Percentiles rank a stretch among this genome's conserved stretches.
These are phyloP conservation scores for Macrolepiota albuminosa DNA, from an alignment of 768 basidiomycete species.

Conservation along the genomic window DNA sequence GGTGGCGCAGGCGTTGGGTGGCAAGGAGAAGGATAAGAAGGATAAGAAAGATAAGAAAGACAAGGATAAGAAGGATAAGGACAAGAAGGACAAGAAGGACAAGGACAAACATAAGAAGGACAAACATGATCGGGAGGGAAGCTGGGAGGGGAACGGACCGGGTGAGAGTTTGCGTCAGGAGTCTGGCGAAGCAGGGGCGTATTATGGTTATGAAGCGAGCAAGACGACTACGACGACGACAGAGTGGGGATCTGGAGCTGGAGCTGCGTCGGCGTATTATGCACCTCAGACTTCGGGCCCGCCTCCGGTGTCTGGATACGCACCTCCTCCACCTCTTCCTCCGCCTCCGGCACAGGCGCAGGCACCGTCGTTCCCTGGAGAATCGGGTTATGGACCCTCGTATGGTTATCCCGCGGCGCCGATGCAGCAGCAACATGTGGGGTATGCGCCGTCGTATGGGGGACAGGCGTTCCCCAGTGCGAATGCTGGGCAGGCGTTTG, in stretches of 20 bases:
- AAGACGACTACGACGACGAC: constrained; percentile 3
- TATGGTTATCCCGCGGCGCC: constrained; percentile 13
- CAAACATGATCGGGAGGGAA: constrained; percentile 2
- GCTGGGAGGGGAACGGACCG: background rate
- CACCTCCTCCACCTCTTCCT: constrained; percentile 22
- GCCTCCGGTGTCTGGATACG: constrained; percentile 15
- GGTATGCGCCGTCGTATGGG: constrained; percentile 11
- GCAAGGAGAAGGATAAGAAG: constrained; percentile 17
- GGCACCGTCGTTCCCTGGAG: constrained; percentile 16
- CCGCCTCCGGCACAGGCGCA: constrained; percentile 20
- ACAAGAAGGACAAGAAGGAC: constrained; percentile 12
- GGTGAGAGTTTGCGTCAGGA: background rate
- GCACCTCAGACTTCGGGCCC: constrained; percentile 24
- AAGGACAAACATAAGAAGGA: constrained; percentile 1
- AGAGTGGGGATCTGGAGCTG: constrained; percentile 7
- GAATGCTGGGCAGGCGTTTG: constrained; percentile 14
- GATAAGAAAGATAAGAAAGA: constrained; percentile 14
- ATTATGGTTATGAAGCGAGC: constrained; percentile 14
- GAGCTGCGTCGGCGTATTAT: constrained; percentile 6
- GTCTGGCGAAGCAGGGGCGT: constrained; percentile 24
- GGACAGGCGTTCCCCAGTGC: constrained; percentile 25
- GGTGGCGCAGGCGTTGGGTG: constrained; percentile 35
- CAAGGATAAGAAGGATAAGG: constrained; percentile 13
- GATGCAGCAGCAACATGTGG: constrained; percentile 1
- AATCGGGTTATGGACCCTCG: constrained; percentile 13